Evolutionary conservation across 441 rosid species (phyloP).

Genomic region (Aquilaria agallochum): DNA sequence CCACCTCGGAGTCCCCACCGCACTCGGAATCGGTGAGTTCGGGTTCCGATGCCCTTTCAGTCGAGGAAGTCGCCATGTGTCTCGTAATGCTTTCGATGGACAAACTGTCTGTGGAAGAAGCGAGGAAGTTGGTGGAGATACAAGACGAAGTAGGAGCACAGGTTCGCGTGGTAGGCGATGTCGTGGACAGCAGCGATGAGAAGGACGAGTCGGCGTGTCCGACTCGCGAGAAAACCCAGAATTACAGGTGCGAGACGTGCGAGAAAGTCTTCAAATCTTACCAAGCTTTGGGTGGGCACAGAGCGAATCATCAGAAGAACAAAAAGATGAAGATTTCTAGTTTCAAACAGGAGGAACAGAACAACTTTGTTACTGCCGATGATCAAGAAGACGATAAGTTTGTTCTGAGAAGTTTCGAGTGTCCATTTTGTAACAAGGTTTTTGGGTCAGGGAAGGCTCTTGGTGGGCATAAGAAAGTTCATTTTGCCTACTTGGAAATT

Average conservation of each 20-base stretch:
- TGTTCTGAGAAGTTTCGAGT: constrained; percentile 21
- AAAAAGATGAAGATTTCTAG: constrained; percentile 7
- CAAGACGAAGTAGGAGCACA: background rate
- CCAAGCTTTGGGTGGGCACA: constrained; percentile 59
- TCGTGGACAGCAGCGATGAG: constrained; percentile 6
- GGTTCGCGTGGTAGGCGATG: background rate
- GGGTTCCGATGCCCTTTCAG: constrained; percentile 15
- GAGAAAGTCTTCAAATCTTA: constrained; percentile 37
- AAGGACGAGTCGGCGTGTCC: background rate
- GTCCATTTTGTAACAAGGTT: constrained; percentile 31
- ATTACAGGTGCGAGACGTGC: constrained; percentile 35
- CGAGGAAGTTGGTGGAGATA: background rate
- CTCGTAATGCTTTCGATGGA: constrained; percentile 35
- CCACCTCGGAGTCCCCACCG: too few species aligned
- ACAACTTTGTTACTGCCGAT: background rate
- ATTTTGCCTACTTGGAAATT: constrained; percentile 7
- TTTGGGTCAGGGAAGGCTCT: constrained; percentile 46
- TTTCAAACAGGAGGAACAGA: constrained; percentile 2
- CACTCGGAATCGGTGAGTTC: constrained; percentile 16
- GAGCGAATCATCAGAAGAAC: constrained; percentile 38
- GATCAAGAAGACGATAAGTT: background rate
- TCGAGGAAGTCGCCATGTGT: constrained; percentile 36
- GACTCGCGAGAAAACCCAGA: background rate
- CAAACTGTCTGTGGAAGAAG: constrained; percentile 20
- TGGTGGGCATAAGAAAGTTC: constrained; percentile 49